phyloP scores from a whole-genome alignment of 192 early-diverging fungal genomes.

The Coemansia sp. region DNA sequence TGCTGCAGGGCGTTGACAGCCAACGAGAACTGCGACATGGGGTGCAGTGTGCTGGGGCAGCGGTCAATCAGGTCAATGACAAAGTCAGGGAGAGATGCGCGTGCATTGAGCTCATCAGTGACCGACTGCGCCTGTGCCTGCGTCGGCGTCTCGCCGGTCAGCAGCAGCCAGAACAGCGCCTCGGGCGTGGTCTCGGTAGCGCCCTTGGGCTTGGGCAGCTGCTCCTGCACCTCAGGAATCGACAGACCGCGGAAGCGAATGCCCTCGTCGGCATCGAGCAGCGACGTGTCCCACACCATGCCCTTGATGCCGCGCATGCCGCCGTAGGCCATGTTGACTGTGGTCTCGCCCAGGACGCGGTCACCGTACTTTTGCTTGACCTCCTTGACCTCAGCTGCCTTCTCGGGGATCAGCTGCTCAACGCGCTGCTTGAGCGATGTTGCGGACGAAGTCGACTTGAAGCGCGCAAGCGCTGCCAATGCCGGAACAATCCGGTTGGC shows the following conservation, averaged over 20 bases:
- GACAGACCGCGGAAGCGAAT: conserved; percentile 96
- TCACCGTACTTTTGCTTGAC: conserved; percentile 88
- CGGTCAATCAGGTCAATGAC: conserved; percentile 97
- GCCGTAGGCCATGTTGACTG: conserved; percentile 96
- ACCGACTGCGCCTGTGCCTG: conserved; percentile 83
- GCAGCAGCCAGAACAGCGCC: conserved; percentile 96
- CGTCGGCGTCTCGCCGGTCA: conserved; percentile 97
- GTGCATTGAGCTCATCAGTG: conserved; percentile 95
- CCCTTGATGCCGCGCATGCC: conserved; percentile 99
- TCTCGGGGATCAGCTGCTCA: conserved; percentile 90
- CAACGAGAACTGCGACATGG: conserved; percentile 97
- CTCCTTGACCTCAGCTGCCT: conserved; percentile 93
- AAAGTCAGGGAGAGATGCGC: conserved; percentile 86
- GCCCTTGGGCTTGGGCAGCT: conserved; percentile 83
- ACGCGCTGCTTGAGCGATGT: conserved; percentile 86
- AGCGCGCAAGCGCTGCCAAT: conserved; percentile 49
- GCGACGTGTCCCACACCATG: conserved; percentile 97
- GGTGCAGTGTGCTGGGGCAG: conserved; percentile 98
- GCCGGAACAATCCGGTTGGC: conserved; percentile 40
- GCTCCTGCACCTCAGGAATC: conserved; percentile 94
- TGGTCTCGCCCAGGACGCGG: conserved; percentile 90
- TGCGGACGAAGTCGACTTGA: conserved; percentile 57
- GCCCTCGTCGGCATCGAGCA: conserved; percentile 96
- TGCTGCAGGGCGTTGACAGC: conserved; percentile 97
- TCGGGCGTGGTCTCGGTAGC: conserved; percentile 96